Conservation (phyloP, 2,329 filamentous ascomycete species). For the Cytospora leucostoma region DNA sequence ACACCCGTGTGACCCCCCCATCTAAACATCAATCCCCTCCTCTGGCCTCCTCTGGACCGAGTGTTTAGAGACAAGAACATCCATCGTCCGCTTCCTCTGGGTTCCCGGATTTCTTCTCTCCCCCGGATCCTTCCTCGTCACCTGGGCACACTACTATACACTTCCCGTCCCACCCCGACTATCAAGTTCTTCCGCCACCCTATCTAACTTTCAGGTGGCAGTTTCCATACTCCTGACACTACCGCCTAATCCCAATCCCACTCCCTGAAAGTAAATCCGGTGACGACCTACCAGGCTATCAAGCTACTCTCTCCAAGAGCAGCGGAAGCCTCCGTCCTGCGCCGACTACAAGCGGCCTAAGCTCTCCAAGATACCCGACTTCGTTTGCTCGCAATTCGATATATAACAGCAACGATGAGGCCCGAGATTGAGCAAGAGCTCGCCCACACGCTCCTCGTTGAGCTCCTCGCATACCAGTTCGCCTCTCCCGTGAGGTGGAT, state of each 20-base stretch:
- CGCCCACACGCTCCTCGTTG: conserved; percentile 94
- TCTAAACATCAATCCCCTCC: conserved; percentile 4
- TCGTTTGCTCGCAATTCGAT: too few species aligned
- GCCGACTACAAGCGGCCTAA: conserved; percentile 8
- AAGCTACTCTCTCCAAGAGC: not conserved
- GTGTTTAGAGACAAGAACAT: not conserved
- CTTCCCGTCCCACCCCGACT: not conserved
- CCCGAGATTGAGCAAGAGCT: conserved; percentile 99
- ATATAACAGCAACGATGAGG: conserved; percentile 67
- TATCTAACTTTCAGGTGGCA: conserved; percentile 20
- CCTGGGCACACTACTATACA: not conserved
- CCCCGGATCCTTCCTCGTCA: conserved; percentile 7
- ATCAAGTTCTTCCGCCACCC: not conserved
- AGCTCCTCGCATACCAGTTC: conserved; percentile 99
- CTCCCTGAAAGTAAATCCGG: conserved; percentile 2
- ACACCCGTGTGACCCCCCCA: not conserved
- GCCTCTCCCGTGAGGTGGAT: conserved; percentile 99
- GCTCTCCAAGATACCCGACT: conserved; percentile 24
- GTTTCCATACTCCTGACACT: conserved; percentile 11
- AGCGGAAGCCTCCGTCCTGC: conserved; percentile 1
- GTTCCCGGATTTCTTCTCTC: not conserved
- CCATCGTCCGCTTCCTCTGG: not conserved
- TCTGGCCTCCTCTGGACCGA: not conserved
- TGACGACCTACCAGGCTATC: not conserved
- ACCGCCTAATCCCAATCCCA: conserved; percentile 1